Percentiles rank a stretch among this genome's conserved stretches.
These are phyloP conservation scores for Baorangia bicolor DNA, from an alignment of 768 basidiomycete species.

Conservation along the genomic window DNA sequence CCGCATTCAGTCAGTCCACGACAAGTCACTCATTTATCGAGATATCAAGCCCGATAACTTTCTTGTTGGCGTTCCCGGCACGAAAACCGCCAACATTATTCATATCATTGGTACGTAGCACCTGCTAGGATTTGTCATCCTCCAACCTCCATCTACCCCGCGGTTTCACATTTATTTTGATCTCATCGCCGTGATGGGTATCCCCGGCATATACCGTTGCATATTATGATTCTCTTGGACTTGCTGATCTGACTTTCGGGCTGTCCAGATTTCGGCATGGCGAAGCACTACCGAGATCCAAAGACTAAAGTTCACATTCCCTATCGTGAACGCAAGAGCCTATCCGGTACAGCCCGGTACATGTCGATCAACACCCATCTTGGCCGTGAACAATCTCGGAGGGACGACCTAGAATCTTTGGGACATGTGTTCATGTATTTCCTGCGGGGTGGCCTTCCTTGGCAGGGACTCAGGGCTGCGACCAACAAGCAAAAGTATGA, in stretches of 20 bases:
- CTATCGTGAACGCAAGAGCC: conserved; percentile 96
- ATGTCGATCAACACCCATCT: conserved; percentile 99
- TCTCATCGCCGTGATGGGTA: neutral
- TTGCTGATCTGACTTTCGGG: conserved; percentile 7
- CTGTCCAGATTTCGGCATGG: conserved; percentile 92
- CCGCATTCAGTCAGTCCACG: conserved; percentile 95
- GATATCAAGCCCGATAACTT: conserved; percentile 99
- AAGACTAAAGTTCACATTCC: conserved; percentile 98
- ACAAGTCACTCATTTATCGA: conserved; percentile 97
- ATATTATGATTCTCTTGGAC: neutral
- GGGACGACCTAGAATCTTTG: conserved; percentile 95
- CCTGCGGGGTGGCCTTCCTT: conserved; percentile 91
- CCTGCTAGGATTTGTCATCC: conserved; percentile 8
- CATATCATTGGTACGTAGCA: conserved; percentile 76
- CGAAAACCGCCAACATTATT: conserved; percentile 85
- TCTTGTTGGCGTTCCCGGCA: conserved; percentile 89
- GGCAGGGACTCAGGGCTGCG: conserved; percentile 96
- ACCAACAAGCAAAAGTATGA: conserved; percentile 99
- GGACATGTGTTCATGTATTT: conserved; percentile 99
- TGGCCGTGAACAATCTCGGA: conserved; percentile 90
- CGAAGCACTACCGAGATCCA: conserved; percentile 98
- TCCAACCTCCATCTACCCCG: neutral
- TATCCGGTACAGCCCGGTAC: conserved; percentile 96
- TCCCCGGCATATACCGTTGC: conserved; percentile 1
- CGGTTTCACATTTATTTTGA: neutral